Evolutionary conservation across 2,329 filamentous ascomycete species (phyloP).

Genomic region (Aspergillus sp.): DNA sequence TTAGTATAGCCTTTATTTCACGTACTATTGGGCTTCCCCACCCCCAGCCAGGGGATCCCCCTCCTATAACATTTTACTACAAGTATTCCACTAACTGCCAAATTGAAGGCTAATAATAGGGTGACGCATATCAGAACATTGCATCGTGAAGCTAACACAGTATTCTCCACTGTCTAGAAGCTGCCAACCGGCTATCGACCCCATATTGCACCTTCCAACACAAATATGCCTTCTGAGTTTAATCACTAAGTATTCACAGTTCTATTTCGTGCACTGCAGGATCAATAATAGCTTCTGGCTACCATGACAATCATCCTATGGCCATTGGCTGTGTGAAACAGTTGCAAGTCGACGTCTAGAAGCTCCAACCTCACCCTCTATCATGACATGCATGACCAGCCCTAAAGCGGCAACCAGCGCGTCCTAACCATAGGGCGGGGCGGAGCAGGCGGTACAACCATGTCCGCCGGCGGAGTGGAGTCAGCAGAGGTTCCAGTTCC

Average conservation of each 20-base stretch:
- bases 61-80: neutral
- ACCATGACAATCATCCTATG: too few relatives aligned
- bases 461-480: constrained; percentile 19
- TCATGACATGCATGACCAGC: neutral
- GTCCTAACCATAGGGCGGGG: constrained; percentile 33
- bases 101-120: too few relatives aligned
- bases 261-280: neutral
- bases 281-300: neutral
- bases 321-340: neutral
- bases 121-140: neutral
- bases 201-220: too few relatives aligned
- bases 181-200: too few relatives aligned
- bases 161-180: neutral
- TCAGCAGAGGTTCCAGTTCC: constrained; percentile 7
- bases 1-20: neutral
- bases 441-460: constrained; percentile 27
- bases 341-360: neutral
- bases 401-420: constrained; percentile 34
- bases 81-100: neutral
- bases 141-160: neutral
- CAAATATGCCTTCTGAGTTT: too few relatives aligned
- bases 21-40: neutral
- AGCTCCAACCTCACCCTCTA: neutral
- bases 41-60: neutral
- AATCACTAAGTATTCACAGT: neutral